Evolutionary conservation across 2,329 filamentous ascomycete genomes (phyloP).

Genomic region (Beauveria bassiana): DNA sequence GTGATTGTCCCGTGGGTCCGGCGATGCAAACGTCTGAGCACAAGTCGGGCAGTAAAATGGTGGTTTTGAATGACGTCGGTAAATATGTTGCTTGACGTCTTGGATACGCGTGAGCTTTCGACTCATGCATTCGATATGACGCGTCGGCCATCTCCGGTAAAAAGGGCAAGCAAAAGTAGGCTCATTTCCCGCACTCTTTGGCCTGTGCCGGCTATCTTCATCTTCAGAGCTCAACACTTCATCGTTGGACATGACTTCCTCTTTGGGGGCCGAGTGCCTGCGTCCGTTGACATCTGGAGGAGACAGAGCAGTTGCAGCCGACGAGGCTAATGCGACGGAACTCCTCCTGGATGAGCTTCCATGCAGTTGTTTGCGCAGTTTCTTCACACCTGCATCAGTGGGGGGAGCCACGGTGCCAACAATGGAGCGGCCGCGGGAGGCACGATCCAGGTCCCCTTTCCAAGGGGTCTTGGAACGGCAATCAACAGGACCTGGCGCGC

Average conservation of each 20-base stretch:
- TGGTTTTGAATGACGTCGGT: constrained; percentile 10
- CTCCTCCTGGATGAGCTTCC: neutral
- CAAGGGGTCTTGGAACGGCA: neutral
- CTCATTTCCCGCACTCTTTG: neutral
- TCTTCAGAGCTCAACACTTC: neutral
- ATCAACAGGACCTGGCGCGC: neutral
- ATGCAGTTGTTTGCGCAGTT: neutral
- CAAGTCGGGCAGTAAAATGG: constrained; percentile 13
- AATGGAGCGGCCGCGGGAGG: neutral
- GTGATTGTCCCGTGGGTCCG: constrained; percentile 8
- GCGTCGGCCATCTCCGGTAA: constrained; percentile 12
- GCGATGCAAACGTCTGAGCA: neutral
- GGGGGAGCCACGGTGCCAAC: neutral
- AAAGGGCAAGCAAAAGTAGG: constrained; percentile 15
- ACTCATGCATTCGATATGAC: constrained; percentile 13
- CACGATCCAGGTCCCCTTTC: neutral
- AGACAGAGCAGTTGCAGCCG: neutral
- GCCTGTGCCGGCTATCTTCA: constrained; percentile 7
- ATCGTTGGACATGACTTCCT: neutral
- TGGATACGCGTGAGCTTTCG: constrained; percentile 14
- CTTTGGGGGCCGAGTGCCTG: neutral
- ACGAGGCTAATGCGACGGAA: neutral
- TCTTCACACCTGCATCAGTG: neutral
- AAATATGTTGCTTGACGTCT: constrained; percentile 17
- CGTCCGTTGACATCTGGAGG: neutral